Conservation (phyloP, 768 basidiomycete genomes). For the Boletellus ananiceps region DNA sequence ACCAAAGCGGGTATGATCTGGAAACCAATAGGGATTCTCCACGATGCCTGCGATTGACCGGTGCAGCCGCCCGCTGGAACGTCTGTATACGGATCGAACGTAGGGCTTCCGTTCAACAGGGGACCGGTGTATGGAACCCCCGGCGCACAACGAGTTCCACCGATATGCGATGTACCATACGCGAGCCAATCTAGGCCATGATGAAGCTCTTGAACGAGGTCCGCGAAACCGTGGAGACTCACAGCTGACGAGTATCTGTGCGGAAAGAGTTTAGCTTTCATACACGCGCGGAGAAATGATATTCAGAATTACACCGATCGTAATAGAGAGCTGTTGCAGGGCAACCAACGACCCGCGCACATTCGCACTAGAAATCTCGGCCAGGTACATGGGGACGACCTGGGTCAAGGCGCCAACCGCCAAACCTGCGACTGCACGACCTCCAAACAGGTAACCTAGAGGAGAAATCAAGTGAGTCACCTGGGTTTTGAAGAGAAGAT, state of each 20-base stretch:
- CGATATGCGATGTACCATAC: constrained; percentile 32
- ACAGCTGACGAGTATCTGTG: constrained; percentile 32
- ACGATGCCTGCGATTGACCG: constrained; percentile 28
- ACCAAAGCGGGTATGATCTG: constrained; percentile 39
- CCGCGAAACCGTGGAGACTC: background rate
- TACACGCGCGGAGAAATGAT: background rate
- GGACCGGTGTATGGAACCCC: constrained; percentile 26
- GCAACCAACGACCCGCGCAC: constrained; percentile 35
- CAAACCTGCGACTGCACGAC: constrained; percentile 24
- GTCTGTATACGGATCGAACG: constrained; percentile 26
- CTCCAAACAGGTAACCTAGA: constrained; percentile 25
- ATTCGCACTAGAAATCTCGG: constrained; percentile 37
- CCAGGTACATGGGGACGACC: constrained; percentile 33
- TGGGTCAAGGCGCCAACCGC: constrained; percentile 21
- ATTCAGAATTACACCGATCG: constrained; percentile 28
- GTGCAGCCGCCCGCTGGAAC: constrained; percentile 31
- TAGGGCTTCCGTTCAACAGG: constrained; percentile 30
- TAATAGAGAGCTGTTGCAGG: constrained; percentile 34
- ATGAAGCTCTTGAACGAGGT: background rate
- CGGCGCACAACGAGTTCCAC: constrained; percentile 30
- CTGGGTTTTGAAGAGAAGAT: background rate
- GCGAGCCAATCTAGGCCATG: constrained; percentile 28
- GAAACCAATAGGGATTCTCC: constrained; percentile 35
- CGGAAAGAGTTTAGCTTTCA: background rate
- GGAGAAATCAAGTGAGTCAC: background rate